Evolutionary conservation across 371 early-diverging fungal species (phyloP).

Genomic region (Mortierella sp.): DNA sequence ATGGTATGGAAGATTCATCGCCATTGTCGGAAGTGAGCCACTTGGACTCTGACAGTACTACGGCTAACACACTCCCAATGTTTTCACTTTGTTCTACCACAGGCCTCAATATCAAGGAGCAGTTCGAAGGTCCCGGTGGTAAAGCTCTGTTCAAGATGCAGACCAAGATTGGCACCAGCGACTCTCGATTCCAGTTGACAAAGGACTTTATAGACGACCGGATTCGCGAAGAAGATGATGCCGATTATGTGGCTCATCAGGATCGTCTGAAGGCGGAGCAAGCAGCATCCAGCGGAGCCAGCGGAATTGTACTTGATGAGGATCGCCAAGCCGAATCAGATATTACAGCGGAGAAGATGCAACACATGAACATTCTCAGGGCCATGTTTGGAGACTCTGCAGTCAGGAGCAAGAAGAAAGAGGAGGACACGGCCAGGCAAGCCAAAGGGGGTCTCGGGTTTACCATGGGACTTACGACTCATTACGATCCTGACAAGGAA

Average conservation of each 20-base stretch:
- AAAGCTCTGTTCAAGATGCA: constrained; percentile 64
- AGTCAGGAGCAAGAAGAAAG: constrained; percentile 54
- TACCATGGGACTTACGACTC: constrained; percentile 53
- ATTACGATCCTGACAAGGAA: constrained; percentile 67
- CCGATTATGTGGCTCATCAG: constrained; percentile 45
- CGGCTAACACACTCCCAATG: no score
- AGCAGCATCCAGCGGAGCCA: constrained; percentile 7
- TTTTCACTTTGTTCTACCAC: not conserved
- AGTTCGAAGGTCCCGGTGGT: constrained; percentile 68
- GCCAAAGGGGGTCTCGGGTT: constrained; percentile 43
- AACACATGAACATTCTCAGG: constrained; percentile 64
- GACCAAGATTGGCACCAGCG: constrained; percentile 61
- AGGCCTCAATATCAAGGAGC: constrained; percentile 65
- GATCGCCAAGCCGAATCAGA: constrained; percentile 55
- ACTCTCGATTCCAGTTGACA: constrained; percentile 68
- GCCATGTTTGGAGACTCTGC: constrained; percentile 67
- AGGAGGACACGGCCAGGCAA: constrained; percentile 24
- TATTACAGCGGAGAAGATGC: constrained; percentile 50
- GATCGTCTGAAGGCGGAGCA: constrained; percentile 23
- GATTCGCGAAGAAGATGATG: constrained; percentile 40
- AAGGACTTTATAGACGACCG: constrained; percentile 60
- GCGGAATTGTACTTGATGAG: constrained; percentile 58
- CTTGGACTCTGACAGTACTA: no score
- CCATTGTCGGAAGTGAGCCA: no score
- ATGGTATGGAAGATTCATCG: constrained; percentile 17